Percentiles rank a stretch among this genome's conserved stretches.
These are phyloP conservation scores for Boletellus emodensis DNA, from an alignment of 768 basidiomycete species.

Conservation along the genomic window DNA sequence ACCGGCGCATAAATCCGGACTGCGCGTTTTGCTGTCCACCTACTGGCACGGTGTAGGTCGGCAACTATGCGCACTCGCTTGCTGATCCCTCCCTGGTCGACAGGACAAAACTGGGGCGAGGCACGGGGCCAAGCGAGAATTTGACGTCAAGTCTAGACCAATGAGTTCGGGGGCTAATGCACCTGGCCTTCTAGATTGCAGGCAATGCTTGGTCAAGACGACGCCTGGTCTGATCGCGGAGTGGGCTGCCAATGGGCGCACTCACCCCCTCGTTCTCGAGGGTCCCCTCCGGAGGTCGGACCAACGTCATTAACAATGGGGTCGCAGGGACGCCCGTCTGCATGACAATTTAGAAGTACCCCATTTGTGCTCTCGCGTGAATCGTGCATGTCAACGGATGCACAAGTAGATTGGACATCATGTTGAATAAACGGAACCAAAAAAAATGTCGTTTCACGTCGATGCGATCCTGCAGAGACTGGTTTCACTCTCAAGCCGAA, in stretches of 20 bases:
- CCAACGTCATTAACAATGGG: slow-evolving; percentile 16
- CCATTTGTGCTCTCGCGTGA: slow-evolving; percentile 10
- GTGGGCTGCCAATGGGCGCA: neutral
- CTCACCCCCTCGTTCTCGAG: slow-evolving; percentile 15
- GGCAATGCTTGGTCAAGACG: slow-evolving; percentile 1
- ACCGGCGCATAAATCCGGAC: slow-evolving; percentile 18
- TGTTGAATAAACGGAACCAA: neutral
- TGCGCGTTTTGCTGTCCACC: slow-evolving; percentile 16
- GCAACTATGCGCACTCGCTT: slow-evolving; percentile 15
- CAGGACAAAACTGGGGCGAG: slow-evolving; percentile 24
- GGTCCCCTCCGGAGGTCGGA: slow-evolving; percentile 8
- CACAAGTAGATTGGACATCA: slow-evolving; percentile 1
- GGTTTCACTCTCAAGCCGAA: slow-evolving; percentile 13
- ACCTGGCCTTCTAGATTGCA: slow-evolving; percentile 4
- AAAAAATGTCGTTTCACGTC: slow-evolving; percentile 13
- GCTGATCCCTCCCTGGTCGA: slow-evolving; percentile 18
- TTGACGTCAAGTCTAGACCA: slow-evolving; percentile 28
- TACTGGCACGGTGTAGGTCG: slow-evolving; percentile 12
- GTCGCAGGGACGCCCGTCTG: slow-evolving; percentile 7
- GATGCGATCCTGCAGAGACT: slow-evolving; percentile 5
- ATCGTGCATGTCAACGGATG: slow-evolving; percentile 1
- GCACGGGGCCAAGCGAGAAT: slow-evolving; percentile 22
- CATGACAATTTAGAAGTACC: slow-evolving; percentile 17
- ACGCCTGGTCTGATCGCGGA: slow-evolving; percentile 3
- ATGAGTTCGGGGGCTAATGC: slow-evolving; percentile 10